A percentile compares a stretch with the other conserved stretches of the same genome.
Evolutionary conservation across 2,329 filamentous ascomycete species (phyloP).

Genomic region (Fusarium transvaalense): DNA sequence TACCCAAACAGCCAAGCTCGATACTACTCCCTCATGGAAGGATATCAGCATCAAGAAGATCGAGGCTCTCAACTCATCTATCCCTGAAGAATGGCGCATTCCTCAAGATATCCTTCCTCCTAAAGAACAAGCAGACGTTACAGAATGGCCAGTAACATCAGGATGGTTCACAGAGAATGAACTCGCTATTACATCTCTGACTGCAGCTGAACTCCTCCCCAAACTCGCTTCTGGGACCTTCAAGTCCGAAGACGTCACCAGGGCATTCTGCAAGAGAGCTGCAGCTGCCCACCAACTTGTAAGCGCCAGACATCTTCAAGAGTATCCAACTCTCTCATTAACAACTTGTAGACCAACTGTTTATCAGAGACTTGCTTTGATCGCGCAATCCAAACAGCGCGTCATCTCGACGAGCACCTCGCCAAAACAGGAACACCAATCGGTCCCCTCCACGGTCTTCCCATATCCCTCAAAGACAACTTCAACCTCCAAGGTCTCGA

Average conservation of each 20-base stretch:
- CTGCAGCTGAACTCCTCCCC: constrained; percentile 54
- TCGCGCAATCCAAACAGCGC: constrained; percentile 63
- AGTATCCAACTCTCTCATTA: background rate
- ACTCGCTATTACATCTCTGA: constrained; percentile 61
- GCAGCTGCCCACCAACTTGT: constrained; percentile 66
- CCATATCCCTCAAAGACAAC: constrained; percentile 77
- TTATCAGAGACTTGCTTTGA: constrained; percentile 68
- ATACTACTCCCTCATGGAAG: constrained; percentile 32
- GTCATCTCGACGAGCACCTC: constrained; percentile 63
- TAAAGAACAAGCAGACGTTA: constrained; percentile 63
- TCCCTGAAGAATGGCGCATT: constrained; percentile 70
- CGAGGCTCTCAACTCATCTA: constrained; percentile 53
- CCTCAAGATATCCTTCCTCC: constrained; percentile 66
- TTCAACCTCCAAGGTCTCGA: constrained; percentile 73
- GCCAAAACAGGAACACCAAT: constrained; percentile 59
- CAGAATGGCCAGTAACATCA: constrained; percentile 65
- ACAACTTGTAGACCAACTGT: constrained; percentile 58
- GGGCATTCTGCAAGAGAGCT: constrained; percentile 68
- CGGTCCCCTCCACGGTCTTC: constrained; percentile 75
- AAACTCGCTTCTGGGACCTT: constrained; percentile 53
- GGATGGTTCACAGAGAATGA: constrained; percentile 69
- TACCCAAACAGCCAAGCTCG: constrained; percentile 18
- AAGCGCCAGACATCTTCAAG: background rate
- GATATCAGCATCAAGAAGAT: constrained; percentile 35
- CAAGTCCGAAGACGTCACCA: constrained; percentile 56